Base-by-base conservation (phyloP, 495 filamentous ascomycete species). In the Penicillium paxilli region DNA sequence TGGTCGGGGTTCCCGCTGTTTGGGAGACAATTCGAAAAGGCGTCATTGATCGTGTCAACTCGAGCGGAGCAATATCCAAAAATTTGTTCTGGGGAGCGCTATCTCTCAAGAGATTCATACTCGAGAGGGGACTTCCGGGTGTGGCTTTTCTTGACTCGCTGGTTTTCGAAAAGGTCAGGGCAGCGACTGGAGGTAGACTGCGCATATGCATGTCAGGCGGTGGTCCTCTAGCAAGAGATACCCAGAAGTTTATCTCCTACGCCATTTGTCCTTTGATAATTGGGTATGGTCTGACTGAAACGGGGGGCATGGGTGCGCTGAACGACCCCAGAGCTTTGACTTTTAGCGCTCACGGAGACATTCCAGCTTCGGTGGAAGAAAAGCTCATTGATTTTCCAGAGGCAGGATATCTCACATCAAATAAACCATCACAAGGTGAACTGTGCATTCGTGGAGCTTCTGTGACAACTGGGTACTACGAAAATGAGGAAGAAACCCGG, bases 11-110 rank as follows among this genome's bases (percentile, higher is more conserved):
- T 17, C 94, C 94, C 7, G 92, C 93, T 26, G 94, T 98, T 10
- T 98, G 92, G 89, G 94, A 98, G 73, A 87, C 91, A 0, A 90
- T 98, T 59, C 97, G 97, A 85, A 98, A 98, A 72, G 94, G 94
- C 59, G 93, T 98, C 57, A 78, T 96, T 56, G 79, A 81, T 65
- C 93, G 96, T 73, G 83, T 98, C 53, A 85, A 88, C 71, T 83
- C 86, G 58, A 83, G 84, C 46, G 87, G 83, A 65, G 74, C 83
- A 21, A 45, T 98, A n/a, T 81, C 87, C 10, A 87, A 83, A 69
- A 89, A 87, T 48, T 72, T 98, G 64, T 98, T 98, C 80, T 98
- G 94, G 94, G 87, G 86, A 38, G 92, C 91, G 10, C 78, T 97
- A 70, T 80, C 85, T 42, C 83, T 88, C 52, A 98, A 98, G 79